phyloP scores from a whole-genome alignment of 2,329 filamentous ascomycete species.

The Colletotrichum sojae region DNA sequence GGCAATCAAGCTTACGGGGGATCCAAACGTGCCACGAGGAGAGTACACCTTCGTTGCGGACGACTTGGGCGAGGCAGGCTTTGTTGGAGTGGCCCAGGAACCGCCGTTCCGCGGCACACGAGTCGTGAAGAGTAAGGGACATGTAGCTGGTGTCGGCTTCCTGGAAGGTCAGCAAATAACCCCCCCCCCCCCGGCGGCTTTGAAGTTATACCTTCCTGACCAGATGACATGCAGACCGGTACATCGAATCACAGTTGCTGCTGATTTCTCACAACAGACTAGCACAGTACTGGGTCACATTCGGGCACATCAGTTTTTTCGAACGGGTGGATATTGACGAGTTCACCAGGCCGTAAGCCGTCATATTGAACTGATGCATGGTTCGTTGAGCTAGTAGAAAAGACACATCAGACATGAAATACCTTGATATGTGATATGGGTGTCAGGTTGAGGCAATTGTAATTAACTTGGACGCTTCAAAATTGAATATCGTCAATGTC shows the following conservation, averaged over 20 bases:
- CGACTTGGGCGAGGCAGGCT: conserved; percentile 79
- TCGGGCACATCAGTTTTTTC: conserved; percentile 73
- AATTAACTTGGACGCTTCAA: too few relatives aligned
- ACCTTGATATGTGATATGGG: too few relatives aligned
- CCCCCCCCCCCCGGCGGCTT: too few relatives aligned
- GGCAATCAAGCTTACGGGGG: conserved; percentile 92
- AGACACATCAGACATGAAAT: too few relatives aligned
- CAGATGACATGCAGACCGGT: conserved; percentile 70
- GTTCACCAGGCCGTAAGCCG: conserved; percentile 53
- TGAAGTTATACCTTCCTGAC: not conserved
- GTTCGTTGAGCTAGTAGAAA: too few relatives aligned
- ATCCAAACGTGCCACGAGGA: conserved; percentile 89
- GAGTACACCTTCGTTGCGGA: conserved; percentile 86
- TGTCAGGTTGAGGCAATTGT: too few relatives aligned
- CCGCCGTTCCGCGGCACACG: conserved; percentile 80
- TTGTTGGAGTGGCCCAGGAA: conserved; percentile 75
- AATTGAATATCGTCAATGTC: too few relatives aligned
- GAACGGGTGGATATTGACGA: conserved; percentile 72
- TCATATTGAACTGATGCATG: too few relatives aligned
- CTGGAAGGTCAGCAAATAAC: conserved; percentile 71
- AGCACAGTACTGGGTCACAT: conserved; percentile 84
- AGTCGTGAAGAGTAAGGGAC: conserved; percentile 81
- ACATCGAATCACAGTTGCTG: conserved; percentile 82
- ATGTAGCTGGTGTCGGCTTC: conserved; percentile 83
- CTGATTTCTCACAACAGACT: conserved; percentile 82